These are phyloP conservation scores for Entonaema liquescens DNA, from an alignment of 495 filamentous ascomycete species.

Conservation along the genomic window DNA sequence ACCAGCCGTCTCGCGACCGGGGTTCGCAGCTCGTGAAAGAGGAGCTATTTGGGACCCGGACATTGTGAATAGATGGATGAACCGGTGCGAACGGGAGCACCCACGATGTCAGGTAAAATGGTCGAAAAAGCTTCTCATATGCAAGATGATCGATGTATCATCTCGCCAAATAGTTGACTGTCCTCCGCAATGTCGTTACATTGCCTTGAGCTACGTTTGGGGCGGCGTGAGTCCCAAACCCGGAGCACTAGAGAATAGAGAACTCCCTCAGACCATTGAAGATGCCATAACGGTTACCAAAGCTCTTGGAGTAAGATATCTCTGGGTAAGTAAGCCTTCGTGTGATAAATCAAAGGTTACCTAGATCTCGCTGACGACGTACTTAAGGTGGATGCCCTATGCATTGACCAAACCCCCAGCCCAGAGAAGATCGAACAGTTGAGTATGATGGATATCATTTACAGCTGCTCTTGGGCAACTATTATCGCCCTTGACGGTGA, in stretches of 20 bases:
- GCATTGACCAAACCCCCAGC: not conserved
- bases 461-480: not conserved
- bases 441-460: not conserved
- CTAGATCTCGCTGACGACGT: not conserved
- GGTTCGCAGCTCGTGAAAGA: not conserved
- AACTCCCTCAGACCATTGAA: conserved; percentile 17
- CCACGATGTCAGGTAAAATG: not conserved
- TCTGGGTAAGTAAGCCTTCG: not conserved
- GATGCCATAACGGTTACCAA: not conserved
- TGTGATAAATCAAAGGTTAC: not conserved
- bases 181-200: conserved; percentile 26
- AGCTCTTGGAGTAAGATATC: not conserved
- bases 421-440: not conserved
- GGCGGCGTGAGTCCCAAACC: conserved; percentile 26
- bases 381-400: not conserved
- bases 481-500: not conserved
- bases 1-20: not conserved
- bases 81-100: not conserved
- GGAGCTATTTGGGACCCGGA: not conserved
- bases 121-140: not conserved
- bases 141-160: conserved; percentile 32
- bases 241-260: conserved; percentile 17
- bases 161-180: conserved; percentile 26
- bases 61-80: not conserved
- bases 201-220: conserved; percentile 38